phyloP scores from a whole-genome alignment of 2,329 filamentous ascomycete genomes.

The Colletotrichum simmondsii region DNA sequence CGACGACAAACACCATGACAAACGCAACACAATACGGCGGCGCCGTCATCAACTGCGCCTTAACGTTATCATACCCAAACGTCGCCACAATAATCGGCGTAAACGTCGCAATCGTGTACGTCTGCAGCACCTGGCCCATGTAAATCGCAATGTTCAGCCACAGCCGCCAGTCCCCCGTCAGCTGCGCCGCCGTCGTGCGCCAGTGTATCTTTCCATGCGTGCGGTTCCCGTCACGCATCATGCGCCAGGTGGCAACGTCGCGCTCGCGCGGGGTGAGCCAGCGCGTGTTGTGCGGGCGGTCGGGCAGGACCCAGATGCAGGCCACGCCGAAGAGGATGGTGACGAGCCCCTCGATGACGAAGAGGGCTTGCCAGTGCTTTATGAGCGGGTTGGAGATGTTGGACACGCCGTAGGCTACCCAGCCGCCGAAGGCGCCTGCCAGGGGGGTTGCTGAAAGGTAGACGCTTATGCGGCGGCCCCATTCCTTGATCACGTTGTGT shows the following conservation, averaged over 20 bases:
- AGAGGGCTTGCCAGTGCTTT: conserved; percentile 42
- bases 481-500: conserved; percentile 7
- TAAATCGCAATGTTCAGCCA: conserved; percentile 58
- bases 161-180: conserved; percentile 51
- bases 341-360: conserved; percentile 48
- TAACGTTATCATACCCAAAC: conserved; percentile 36
- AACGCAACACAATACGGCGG: conserved; percentile 34
- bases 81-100: conserved; percentile 37
- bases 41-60: conserved; percentile 36
- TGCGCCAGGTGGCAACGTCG: conserved; percentile 34
- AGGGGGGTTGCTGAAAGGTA: conserved; percentile 67
- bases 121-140: conserved; percentile 38
- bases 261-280: conserved; percentile 37
- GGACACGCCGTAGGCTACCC: conserved; percentile 52
- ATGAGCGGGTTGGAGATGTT: conserved; percentile 42
- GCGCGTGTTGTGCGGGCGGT: conserved; percentile 35
- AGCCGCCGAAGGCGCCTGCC: conserved; percentile 53
- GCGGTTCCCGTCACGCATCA: conserved; percentile 36
- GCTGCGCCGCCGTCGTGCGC: conserved; percentile 36
- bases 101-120: conserved; percentile 36
- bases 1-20: conserved; percentile 33
- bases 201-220: conserved; percentile 26
- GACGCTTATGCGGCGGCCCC: conserved; percentile 63
- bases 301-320: conserved; percentile 35
- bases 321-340: conserved; percentile 43